Evolutionary conservation across 2,329 filamentous ascomycete genomes (phyloP), one percentile per base, ranked within the genome.

Genomic region (Atkinsonella hypoxylon): DNA sequence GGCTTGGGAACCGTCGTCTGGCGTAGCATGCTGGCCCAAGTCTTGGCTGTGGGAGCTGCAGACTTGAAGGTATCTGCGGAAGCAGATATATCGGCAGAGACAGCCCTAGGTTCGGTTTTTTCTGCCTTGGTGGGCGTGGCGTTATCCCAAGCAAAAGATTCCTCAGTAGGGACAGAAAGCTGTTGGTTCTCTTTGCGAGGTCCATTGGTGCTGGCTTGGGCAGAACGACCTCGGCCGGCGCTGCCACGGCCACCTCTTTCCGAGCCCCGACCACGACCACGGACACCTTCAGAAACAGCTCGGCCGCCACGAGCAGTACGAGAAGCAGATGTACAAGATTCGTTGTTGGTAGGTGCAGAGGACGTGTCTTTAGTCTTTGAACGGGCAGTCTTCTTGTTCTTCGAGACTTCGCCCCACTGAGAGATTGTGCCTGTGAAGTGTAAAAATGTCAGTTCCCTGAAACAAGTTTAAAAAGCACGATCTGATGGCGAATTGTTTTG

Each of bases 381-480:
- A 68, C 83, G 82, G 61, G 82, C 74, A 60, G 85, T 81, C 74
- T 89, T 90, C 73, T 85, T 85, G 62, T 81, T 78, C 76, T 87
- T 87, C 59, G 84, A 85, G 58, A 93, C 87, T 67, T 91, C 86
- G 60, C 83, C 83, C 81, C 89, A 93, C 73, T 89, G 86, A 57
- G 87, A 83, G 62, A 90, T 84, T 57, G 81, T 79, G 62, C 87
- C 87, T 89, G 62, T 53, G 57, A 51, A 56, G 54, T 45, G 43
- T 10, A 32, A 15, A 15, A 45, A 6, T 47, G 55, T 60, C 46
- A 59, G 57, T 53, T 44, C 17, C 20, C 18, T 36, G n/a, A 31
- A 30, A 20, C 18, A 31, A 17, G n/a, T 4, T 32, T n/a, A 4
- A 2, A 2, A 13, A 13, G 34, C 34, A 4, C 6, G 11, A 34